A percentile compares a stretch with the other conserved stretches of the same genome.
Evolutionary conservation across 371 early-diverging fungal species (phyloP).

Genomic region (Blakeslea trispora): DNA sequence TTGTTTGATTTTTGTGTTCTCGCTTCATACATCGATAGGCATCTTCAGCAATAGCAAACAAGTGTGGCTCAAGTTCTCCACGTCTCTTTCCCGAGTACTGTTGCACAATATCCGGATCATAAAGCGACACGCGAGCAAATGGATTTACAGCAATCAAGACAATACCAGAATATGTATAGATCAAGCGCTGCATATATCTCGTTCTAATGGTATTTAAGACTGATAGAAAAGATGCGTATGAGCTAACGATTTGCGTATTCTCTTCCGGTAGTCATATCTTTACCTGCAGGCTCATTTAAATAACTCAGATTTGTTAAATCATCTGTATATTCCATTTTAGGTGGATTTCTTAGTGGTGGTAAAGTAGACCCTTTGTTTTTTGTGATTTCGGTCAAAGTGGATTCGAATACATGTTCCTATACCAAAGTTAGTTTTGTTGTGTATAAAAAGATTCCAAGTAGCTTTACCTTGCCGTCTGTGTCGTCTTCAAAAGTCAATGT

Average conservation of each 20-base stretch:
- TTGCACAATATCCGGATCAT: constrained; percentile 79
- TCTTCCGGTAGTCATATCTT: constrained; percentile 6
- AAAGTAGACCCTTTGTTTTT: constrained; percentile 65
- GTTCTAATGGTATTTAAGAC: constrained; percentile 88
- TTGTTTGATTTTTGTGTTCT: constrained; percentile 92
- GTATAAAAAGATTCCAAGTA: constrained; percentile 33
- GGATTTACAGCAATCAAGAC: constrained; percentile 99
- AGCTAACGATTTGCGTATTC: background rate
- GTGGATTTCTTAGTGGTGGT: constrained; percentile 91
- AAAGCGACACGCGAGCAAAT: constrained; percentile 86
- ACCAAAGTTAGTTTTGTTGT: background rate
- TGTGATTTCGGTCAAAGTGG: constrained; percentile 67
- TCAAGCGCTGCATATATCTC: constrained; percentile 86
- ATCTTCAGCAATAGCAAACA: constrained; percentile 98
- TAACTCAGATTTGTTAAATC: constrained; percentile 91
- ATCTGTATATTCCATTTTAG: constrained; percentile 85
- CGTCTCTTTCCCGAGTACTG: constrained; percentile 94
- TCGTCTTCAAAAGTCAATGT: constrained; percentile 64
- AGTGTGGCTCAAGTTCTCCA: constrained; percentile 97
- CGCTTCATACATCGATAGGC: constrained; percentile 95
- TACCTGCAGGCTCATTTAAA: constrained; percentile 89
- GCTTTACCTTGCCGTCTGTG: constrained; percentile 50
- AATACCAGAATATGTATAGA: constrained; percentile 99
- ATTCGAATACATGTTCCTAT: constrained; percentile 74
- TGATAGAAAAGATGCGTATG: constrained; percentile 22